phyloP scores from a whole-genome alignment of 352 stramenopile genomes.

The Phytopythium cucurbitacearum region DNA sequence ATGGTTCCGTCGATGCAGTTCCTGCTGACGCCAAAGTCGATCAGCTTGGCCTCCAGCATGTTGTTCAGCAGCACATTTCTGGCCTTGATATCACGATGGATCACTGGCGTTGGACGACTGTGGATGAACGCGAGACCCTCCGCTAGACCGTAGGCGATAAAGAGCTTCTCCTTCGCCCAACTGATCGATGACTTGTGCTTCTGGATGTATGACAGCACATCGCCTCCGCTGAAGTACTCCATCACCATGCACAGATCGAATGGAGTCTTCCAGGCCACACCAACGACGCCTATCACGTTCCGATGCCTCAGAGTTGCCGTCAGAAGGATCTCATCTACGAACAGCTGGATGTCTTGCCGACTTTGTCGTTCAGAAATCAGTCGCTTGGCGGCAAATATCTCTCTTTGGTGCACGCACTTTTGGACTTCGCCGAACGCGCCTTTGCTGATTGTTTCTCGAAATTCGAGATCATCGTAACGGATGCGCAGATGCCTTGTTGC shows the following conservation, averaged over 20 bases:
- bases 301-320: slow-evolving; percentile 33
- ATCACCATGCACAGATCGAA: slow-evolving; percentile 50
- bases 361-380: slow-evolving; percentile 26
- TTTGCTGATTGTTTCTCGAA: slow-evolving; percentile 11
- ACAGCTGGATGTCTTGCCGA: slow-evolving; percentile 25
- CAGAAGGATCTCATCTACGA: slow-evolving; percentile 45
- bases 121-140: slow-evolving; percentile 45
- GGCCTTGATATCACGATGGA: slow-evolving; percentile 54
- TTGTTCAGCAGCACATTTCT: slow-evolving; percentile 51
- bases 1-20: slow-evolving; percentile 27
- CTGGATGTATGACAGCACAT: slow-evolving; percentile 37
- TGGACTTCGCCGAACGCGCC: slow-evolving; percentile 47
- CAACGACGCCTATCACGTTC: slow-evolving; percentile 45
- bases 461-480: too few relatives aligned
- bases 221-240: slow-evolving; percentile 42
- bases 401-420: slow-evolving; percentile 21
- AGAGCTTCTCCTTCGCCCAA: slow-evolving; percentile 27
- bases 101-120: slow-evolving; percentile 30
- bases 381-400: slow-evolving; percentile 47
- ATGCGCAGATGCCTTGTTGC: too few relatives aligned
- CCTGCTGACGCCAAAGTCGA: slow-evolving; percentile 54
- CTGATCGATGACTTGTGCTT: slow-evolving; percentile 8
- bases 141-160: slow-evolving; percentile 38
- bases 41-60: slow-evolving; percentile 38
- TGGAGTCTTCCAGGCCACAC: slow-evolving; percentile 47